phyloP scores from a whole-genome alignment of 23 red algal genomes.

The Gracilaria gracilis region DNA sequence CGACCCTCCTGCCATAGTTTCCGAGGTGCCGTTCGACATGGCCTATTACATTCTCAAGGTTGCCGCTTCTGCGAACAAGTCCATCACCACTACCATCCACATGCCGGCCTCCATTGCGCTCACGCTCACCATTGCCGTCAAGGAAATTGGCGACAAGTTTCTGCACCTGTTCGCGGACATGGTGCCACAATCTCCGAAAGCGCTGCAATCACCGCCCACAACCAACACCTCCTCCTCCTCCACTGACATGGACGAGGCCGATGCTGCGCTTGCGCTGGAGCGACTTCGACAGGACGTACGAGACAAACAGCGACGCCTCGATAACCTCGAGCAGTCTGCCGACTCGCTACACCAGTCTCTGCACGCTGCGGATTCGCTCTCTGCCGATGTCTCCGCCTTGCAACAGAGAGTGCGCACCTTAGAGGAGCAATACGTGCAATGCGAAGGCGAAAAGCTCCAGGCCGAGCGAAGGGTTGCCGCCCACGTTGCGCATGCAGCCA shows the following conservation, averaged over 20 bases:
- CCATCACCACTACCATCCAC: slow-evolving; percentile 17
- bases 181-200: background rate
- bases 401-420: slow-evolving; percentile 41
- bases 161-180: slow-evolving; percentile 31
- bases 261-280: slow-evolving; percentile 48
- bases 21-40: slow-evolving; percentile 47
- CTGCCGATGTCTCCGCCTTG: slow-evolving; percentile 50
- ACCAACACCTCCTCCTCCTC: background rate
- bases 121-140: slow-evolving; percentile 44
- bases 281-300: slow-evolving; percentile 49
- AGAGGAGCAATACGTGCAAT: slow-evolving; percentile 42
- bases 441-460: slow-evolving; percentile 45
- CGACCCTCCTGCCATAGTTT: background rate
- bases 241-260: slow-evolving; percentile 39
- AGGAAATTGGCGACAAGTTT: slow-evolving; percentile 66
- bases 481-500: slow-evolving; percentile 68
- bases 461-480: slow-evolving; percentile 62
- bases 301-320: slow-evolving; percentile 34
- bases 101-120: slow-evolving; percentile 28
- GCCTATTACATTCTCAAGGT: slow-evolving; percentile 39
- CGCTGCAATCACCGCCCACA: background rate
- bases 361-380: slow-evolving; percentile 1
- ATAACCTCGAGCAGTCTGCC: slow-evolving; percentile 42
- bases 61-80: slow-evolving; percentile 7
- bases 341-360: slow-evolving; percentile 33